These are phyloP conservation scores for Termitomyces sp. DNA, from an alignment of 768 basidiomycete genomes.

Conservation along the genomic window DNA sequence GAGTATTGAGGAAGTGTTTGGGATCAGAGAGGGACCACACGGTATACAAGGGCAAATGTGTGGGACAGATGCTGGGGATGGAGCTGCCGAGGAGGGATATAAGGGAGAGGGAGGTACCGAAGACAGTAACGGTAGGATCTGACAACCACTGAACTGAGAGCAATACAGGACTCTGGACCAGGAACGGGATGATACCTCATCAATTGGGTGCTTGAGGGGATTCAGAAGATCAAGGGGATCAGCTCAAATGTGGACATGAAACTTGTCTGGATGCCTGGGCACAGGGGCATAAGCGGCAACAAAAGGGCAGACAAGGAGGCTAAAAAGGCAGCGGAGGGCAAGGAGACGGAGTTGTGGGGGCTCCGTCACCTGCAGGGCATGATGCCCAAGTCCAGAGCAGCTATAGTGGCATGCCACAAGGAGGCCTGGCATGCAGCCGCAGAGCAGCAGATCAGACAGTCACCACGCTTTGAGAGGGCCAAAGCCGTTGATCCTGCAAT, in stretches of 20 bases:
- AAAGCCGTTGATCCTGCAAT: constrained; percentile 7
- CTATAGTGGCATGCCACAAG: background rate
- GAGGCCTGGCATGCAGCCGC: background rate
- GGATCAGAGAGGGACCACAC: too few relatives aligned
- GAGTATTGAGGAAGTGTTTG: too few relatives aligned
- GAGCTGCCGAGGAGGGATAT: too few relatives aligned
- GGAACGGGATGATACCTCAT: too few relatives aligned
- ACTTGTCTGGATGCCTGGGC: background rate
- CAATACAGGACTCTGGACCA: background rate
- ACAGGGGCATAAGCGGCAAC: background rate
- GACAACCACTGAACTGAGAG: background rate
- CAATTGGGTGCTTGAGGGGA: background rate
- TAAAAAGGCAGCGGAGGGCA: too few relatives aligned
- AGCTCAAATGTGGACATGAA: background rate
- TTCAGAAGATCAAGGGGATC: too few relatives aligned
- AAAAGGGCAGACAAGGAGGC: too few relatives aligned
- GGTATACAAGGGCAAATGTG: too few relatives aligned
- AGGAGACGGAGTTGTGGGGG: background rate
- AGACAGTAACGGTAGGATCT: background rate
- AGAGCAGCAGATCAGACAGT: background rate
- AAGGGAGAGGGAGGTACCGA: constrained; percentile 14
- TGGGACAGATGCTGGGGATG: too few relatives aligned
- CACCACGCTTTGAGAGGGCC: background rate
- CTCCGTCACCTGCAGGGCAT: background rate
- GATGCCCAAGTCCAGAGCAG: background rate